Conservation (phyloP, 2,329 filamentous ascomycete genomes). For the Ilyonectria sp. region DNA sequence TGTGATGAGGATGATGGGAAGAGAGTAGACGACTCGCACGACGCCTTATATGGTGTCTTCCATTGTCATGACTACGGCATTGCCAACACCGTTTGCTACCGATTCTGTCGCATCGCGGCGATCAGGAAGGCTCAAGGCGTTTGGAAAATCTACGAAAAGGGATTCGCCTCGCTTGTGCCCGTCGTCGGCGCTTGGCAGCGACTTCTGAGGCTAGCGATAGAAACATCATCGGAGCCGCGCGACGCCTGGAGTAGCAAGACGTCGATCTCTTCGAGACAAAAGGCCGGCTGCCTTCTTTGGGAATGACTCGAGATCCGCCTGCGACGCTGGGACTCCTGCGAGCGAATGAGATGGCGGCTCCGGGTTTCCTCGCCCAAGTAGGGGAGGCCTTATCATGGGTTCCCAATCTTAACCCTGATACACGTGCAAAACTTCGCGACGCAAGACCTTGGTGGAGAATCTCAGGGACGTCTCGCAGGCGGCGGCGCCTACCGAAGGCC, state of each 20-base stretch:
- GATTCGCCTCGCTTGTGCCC: background rate
- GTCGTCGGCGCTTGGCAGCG: slow-evolving; percentile 9
- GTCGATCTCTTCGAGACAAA: slow-evolving; percentile 3
- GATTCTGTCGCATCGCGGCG: slow-evolving; percentile 41
- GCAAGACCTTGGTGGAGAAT: slow-evolving; percentile 29
- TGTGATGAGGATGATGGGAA: slow-evolving; percentile 31
- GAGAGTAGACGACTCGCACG: background rate
- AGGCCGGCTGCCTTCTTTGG: background rate
- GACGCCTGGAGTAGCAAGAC: slow-evolving; percentile 23
- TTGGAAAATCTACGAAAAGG: slow-evolving; percentile 35
- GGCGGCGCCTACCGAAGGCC: slow-evolving; percentile 25
- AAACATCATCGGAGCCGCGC: slow-evolving; percentile 12
- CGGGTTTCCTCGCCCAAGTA: background rate
- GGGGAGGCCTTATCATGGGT: background rate
- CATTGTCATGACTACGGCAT: slow-evolving; percentile 4
- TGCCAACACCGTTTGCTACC: slow-evolving; percentile 37
- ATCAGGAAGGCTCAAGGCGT: slow-evolving; percentile 25
- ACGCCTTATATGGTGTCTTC: slow-evolving; percentile 38
- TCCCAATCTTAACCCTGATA: slow-evolving; percentile 34
- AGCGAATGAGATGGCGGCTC: background rate
- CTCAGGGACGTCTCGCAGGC: slow-evolving; percentile 19
- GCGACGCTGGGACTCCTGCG: background rate
- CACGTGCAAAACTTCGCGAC: slow-evolving; percentile 35
- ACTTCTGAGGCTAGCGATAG: slow-evolving; percentile 7
- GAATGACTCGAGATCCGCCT: background rate